Conservation (phyloP, 805 yeast species). For the Cyberlindnera misumaiensis region DNA sequence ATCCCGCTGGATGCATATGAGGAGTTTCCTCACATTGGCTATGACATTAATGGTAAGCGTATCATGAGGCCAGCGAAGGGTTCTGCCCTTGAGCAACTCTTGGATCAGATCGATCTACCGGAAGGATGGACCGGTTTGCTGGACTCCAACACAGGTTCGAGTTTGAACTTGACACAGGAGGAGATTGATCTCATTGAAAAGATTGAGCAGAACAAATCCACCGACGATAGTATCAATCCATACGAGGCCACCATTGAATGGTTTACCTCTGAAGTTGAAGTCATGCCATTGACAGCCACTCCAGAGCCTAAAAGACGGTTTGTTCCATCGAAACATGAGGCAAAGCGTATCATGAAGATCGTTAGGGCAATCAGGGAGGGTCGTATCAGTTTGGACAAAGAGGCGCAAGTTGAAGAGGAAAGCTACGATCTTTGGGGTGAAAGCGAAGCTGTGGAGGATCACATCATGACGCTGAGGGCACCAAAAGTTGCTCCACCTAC, state of each 20-base stretch:
- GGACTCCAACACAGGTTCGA: constrained; percentile 81
- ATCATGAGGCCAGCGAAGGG: constrained; percentile 99
- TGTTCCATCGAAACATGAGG: constrained; percentile 95
- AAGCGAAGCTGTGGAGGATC: constrained; percentile 59
- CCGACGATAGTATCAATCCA: constrained; percentile 76
- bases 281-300: constrained; percentile 86
- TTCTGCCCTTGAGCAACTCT: constrained; percentile 81
- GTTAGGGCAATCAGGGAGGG: constrained; percentile 97
- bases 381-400: constrained; percentile 69
- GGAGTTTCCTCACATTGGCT: constrained; percentile 95
- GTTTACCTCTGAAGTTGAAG: constrained; percentile 80
- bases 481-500: constrained; percentile 96
- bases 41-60: constrained; percentile 94
- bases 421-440: constrained; percentile 85
- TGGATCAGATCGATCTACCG: constrained; percentile 89
- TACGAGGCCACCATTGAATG: constrained; percentile 94
- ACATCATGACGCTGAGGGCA: constrained; percentile 87
- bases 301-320: constrained; percentile 98
- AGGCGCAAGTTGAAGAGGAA: constrained; percentile 43
- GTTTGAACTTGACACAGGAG: constrained; percentile 76
- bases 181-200: constrained; percentile 85
- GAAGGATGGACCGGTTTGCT: constrained; percentile 98
- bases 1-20: constrained; percentile 91
- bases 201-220: constrained; percentile 77
- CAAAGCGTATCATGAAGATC: constrained; percentile 91